Conservation (phyloP, 305 asterid genomes). For the Fraxinus sp. region DNA sequence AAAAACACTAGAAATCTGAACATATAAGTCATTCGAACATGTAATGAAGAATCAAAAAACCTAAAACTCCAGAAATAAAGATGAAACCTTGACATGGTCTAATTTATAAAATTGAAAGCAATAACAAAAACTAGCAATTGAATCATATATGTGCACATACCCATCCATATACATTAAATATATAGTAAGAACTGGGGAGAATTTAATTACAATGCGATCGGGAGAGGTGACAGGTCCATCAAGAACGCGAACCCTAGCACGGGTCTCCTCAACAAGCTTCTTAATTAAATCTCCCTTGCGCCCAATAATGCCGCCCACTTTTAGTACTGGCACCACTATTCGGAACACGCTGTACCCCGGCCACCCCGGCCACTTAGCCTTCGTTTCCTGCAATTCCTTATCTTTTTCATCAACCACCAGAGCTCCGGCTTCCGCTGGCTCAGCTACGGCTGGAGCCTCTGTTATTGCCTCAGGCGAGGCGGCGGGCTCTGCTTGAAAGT, state of each 20-base stretch:
- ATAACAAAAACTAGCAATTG: constrained; percentile 8
- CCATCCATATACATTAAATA: background rate
- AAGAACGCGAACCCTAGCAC: constrained; percentile 76
- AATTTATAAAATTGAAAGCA: background rate
- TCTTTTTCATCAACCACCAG: constrained; percentile 18
- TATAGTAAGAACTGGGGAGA: background rate
- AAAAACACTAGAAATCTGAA: constrained; percentile 12
- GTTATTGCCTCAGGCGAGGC: background rate
- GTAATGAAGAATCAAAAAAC: background rate
- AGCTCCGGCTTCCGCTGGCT: constrained; percentile 13
- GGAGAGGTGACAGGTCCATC: constrained; percentile 67
- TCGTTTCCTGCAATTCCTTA: constrained; percentile 34
- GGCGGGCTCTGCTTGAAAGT: background rate
- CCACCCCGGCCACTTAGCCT: constrained; percentile 90
- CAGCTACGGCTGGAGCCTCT: background rate
- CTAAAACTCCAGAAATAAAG: constrained; percentile 10
- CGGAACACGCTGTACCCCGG: constrained; percentile 78
- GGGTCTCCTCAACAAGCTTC: constrained; percentile 85
- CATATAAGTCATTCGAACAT: background rate
- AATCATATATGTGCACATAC: background rate
- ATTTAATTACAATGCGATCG: constrained; percentile 72
- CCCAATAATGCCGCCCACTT: constrained; percentile 90
- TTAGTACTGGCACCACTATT: constrained; percentile 73
- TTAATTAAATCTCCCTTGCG: constrained; percentile 84
- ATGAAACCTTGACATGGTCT: constrained; percentile 8